Base-by-base conservation (phyloP, 2,329 filamentous ascomycete genomes). In the Colletotrichum trifolii region DNA sequence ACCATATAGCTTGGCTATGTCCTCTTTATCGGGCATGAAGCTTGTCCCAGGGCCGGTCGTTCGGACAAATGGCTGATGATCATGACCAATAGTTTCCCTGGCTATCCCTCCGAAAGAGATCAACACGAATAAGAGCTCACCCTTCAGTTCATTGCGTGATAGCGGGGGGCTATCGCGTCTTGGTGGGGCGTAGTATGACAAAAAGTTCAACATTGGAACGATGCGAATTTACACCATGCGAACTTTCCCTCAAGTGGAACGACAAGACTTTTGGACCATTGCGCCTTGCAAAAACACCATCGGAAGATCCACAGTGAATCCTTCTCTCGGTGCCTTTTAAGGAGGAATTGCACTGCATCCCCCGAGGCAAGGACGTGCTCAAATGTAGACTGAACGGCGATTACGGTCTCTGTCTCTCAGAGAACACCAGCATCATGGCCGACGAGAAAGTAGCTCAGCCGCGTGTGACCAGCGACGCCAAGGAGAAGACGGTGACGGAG, bases 401-500 rank as follows among this genome's bases (percentile, higher is more conserved):
- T 40, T 40, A 10, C 38, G 13, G 38, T 15, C 4, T 15, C 42
- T 10, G 43, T 25, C 15, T 25, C 43, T 25, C 25, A 25, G 25
- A 5, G 25, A 25, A 25, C 25, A 25, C 25, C 2, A 6, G 25
- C 8, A 53, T 3, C 17, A 66, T 66, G 63, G 52, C 63, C n/a
- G 53, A 62, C 45, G 63, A 62, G 11, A 66, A 62, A 11, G 45
- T 34, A 46, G 11, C 15, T 13, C 38, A 54, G 7, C 64, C 38
- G 8, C 42, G 57, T 7, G 59, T 58, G 15, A 57, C 17, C n/a
- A 35, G 36, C 15, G 13, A 46, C 6, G 40, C 47, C 10, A 65
- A 65, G 33, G 61, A 47, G 11, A 65, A 56, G 48, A 65, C 61
- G 0, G 66, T 69, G 9, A 39, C 45, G 12, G 64, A 66, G 52